Percentiles rank a stretch among this genome's conserved stretches.
phyloP scores from a whole-genome alignment of 768 basidiomycete genomes.

The Boletus subcaerulescens region DNA sequence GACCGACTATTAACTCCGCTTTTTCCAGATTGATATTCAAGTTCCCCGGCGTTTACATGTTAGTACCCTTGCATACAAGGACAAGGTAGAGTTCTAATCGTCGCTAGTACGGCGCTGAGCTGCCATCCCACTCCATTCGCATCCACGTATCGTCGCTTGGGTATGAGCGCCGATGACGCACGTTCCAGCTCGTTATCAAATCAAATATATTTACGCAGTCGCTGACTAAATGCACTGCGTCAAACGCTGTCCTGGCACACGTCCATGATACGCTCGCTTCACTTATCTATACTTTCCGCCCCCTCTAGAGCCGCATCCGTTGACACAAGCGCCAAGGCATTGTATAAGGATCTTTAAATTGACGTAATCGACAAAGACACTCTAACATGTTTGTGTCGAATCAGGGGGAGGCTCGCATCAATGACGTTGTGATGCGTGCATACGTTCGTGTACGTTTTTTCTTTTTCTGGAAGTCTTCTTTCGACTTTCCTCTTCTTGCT shows the following conservation, averaged over 20 bases:
- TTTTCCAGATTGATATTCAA: neutral
- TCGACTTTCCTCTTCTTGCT: too few relatives aligned
- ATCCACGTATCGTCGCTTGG: neutral
- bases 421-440: neutral
- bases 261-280: neutral
- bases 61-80: neutral
- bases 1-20: neutral
- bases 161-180: neutral
- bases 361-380: too few relatives aligned
- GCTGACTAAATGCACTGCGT: too few relatives aligned
- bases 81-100: neutral
- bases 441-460: too few relatives aligned
- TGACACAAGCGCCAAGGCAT: too few relatives aligned
- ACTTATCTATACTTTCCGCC: neutral
- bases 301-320: neutral
- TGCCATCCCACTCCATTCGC: neutral
- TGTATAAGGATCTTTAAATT: too few relatives aligned
- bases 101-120: neutral
- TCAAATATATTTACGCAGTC: too few relatives aligned
- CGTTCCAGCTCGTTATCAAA: constrained; percentile 1
- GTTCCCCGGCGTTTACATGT: neutral
- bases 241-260: neutral
- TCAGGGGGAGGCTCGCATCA: neutral
- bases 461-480: too few relatives aligned
- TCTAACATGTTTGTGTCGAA: too few relatives aligned